Base-by-base conservation (phyloP, 2,329 filamentous ascomycete genomes). In the Fusarium sp. region DNA sequence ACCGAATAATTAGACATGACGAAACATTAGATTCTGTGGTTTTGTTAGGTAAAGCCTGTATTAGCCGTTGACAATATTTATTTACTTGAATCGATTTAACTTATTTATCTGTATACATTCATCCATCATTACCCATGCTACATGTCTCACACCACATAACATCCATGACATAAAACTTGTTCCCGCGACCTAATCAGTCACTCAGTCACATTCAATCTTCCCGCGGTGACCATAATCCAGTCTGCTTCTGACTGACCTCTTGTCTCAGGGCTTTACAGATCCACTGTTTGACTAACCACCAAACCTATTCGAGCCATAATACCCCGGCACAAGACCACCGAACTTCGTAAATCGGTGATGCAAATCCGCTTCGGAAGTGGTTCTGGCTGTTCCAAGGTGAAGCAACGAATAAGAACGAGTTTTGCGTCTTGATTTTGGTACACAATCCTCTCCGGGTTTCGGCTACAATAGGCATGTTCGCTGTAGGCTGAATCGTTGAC, bases 271-370 rank as follows among this genome's bases (percentile, higher is more conserved):
- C 46, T 62, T 46, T 37, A 13, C 23, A 49, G 44, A 33, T 52
- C 69, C 71, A 72, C 70, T 64, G 46, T 67, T 64, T 62, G 58
- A 67, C 59, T 63, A 69, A 63, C 65, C 62, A 33, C 66, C 53
- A 64, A 70, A 49, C 71, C 69, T 54, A 49, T 61, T 70, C 41
- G 38, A 54, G 69, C 38, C 53, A 20, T 16, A 23, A 38, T 40
- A 38, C 18, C 18, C 42, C 71, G 71, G 71, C 69, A 73, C 59
- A 73, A 73, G 57, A 73, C 69, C 60, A 72, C 71, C 71, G 71
- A 68, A 15, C 16, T 33, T 18, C 28, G 41, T 59, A 59, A 60
- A 52, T 45, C 66, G 66, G 66, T 55, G 37, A 65, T 70, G 33
- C 44, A 70, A 67, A 57, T 70, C 67, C 67, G 67, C 30, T 20